Evolutionary conservation across 2,329 filamentous ascomycete species (phyloP).

Genomic region (Purpureocillium lavendulum): DNA sequence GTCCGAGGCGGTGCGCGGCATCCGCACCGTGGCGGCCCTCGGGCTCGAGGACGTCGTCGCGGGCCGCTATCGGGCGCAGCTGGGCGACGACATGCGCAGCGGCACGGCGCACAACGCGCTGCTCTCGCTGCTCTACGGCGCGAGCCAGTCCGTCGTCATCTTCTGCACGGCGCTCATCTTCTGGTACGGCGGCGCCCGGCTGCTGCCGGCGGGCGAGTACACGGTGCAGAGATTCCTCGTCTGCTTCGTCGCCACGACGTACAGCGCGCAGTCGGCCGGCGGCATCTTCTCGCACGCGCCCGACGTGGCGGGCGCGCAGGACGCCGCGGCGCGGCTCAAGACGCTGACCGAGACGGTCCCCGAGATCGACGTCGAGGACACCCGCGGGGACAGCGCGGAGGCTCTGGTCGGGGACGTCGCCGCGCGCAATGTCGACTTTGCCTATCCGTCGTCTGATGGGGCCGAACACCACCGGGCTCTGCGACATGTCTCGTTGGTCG

Average conservation of each 20-base stretch:
- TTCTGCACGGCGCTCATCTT: slow-evolving; percentile 24
- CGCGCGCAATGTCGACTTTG: not conserved
- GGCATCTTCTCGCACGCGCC: slow-evolving; percentile 79
- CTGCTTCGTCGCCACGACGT: slow-evolving; percentile 32
- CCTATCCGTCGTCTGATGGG: not conserved
- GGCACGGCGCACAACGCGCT: slow-evolving; percentile 4
- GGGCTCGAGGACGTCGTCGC: not conserved
- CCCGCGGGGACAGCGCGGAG: slow-evolving; percentile 39
- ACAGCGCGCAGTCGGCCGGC: slow-evolving; percentile 75
- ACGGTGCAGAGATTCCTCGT: slow-evolving; percentile 29
- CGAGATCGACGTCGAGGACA: slow-evolving; percentile 67
- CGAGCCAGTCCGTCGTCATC: slow-evolving; percentile 18
- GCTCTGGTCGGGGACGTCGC: not conserved
- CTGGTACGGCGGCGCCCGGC: slow-evolving; percentile 19
- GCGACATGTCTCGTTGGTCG: slow-evolving; percentile 7
- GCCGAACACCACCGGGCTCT: not conserved
- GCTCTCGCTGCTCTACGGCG: not conserved
- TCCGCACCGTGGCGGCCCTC: slow-evolving; percentile 1
- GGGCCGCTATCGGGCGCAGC: not conserved
- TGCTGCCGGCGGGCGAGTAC: slow-evolving; percentile 25
- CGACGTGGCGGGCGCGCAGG: slow-evolving; percentile 78
- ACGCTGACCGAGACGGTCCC: slow-evolving; percentile 70
- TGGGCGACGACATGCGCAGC: slow-evolving; percentile 17
- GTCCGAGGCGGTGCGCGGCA: not conserved
- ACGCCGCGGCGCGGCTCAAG: slow-evolving; percentile 69